Conservation (phyloP, 1,139 yeast species). For the Zygosaccharomyces sapae region DNA sequence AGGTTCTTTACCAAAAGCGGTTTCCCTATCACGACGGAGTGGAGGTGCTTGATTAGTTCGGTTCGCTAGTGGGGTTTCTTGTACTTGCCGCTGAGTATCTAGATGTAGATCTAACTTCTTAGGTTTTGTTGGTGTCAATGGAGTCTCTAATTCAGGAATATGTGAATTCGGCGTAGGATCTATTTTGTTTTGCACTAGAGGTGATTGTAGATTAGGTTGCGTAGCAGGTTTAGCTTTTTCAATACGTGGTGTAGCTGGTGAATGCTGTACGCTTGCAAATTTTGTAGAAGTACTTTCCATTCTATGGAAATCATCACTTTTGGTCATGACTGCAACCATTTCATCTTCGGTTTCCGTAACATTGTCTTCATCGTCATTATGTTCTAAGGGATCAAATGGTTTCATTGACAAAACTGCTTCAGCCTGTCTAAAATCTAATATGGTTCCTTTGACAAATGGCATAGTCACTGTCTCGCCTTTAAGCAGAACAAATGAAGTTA, state of each 20-base stretch:
- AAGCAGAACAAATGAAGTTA: constrained; percentile 55
- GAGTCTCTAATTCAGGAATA: constrained; percentile 8
- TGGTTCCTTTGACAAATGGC: constrained; percentile 51
- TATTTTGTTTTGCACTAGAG: not conserved
- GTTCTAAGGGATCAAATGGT: constrained; percentile 6
- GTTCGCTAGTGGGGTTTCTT: constrained; percentile 7
- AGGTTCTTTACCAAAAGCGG: constrained; percentile 1
- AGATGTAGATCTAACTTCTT: constrained; percentile 1
- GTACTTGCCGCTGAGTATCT: constrained; percentile 1
- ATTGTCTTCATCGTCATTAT: constrained; percentile 28
- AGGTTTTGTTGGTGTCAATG: constrained; percentile 18
- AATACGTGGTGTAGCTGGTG: constrained; percentile 19
- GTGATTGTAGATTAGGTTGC: not conserved
- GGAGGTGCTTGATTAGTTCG: not conserved
- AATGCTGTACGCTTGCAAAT: constrained; percentile 13
- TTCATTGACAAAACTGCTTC: constrained; percentile 18
- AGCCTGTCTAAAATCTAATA: constrained; percentile 50
- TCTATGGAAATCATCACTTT: constrained; percentile 21
- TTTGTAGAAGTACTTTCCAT: constrained; percentile 13
- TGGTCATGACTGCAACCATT: constrained; percentile 24
- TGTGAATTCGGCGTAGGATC: constrained; percentile 7
- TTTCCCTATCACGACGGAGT: constrained; percentile 13
- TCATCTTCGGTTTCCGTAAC: constrained; percentile 39
- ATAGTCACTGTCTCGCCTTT: constrained; percentile 52
- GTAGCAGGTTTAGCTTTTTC: not conserved